A percentile compares a stretch with the other conserved stretches of the same genome.
Conservation (phyloP, 1,284 basidiomycete genomes). For the Entoloma clypeatum region DNA sequence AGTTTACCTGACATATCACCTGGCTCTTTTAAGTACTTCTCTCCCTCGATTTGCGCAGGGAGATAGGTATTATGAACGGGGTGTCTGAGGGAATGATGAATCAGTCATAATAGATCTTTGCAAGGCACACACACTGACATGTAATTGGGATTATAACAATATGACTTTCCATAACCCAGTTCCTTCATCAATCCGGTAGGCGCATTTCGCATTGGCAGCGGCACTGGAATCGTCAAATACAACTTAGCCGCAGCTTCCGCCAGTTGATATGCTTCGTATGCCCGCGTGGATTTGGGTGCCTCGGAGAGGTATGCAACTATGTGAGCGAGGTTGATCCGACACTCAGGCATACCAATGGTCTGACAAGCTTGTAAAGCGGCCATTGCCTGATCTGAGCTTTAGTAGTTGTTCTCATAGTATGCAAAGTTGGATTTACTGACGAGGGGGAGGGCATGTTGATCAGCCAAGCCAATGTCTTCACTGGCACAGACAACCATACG, state of each 20-base stretch:
- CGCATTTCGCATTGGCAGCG: slow-evolving; percentile 81
- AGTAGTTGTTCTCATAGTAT: not conserved
- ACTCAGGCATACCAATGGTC: slow-evolving; percentile 83
- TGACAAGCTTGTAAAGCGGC: slow-evolving; percentile 80
- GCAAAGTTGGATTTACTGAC: slow-evolving; percentile 40
- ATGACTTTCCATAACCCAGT: slow-evolving; percentile 71
- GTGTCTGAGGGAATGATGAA: slow-evolving; percentile 41
- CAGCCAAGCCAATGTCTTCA: slow-evolving; percentile 83
- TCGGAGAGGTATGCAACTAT: slow-evolving; percentile 81
- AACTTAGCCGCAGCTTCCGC: slow-evolving; percentile 61
- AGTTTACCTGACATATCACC: slow-evolving; percentile 52
- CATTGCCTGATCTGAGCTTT: slow-evolving; percentile 53
- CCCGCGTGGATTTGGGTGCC: slow-evolving; percentile 77
- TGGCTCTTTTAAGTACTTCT: slow-evolving; percentile 51
- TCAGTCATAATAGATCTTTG: slow-evolving; percentile 5
- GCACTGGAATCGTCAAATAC: slow-evolving; percentile 60
- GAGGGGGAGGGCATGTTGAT: slow-evolving; percentile 67
- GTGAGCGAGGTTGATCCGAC: slow-evolving; percentile 75
- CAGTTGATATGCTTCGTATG: slow-evolving; percentile 74
- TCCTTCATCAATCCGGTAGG: slow-evolving; percentile 82
- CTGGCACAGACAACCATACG: slow-evolving; percentile 82
- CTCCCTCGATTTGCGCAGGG: slow-evolving; percentile 40
- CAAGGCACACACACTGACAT: slow-evolving; percentile 41
- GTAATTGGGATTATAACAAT: slow-evolving; percentile 79
- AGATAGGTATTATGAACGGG: slow-evolving; percentile 69